Percentiles rank a stretch among this genome's conserved stretches.
These are phyloP conservation scores for Artemisia annua DNA, from an alignment of 129 eudicot species.

Conservation along the genomic window DNA sequence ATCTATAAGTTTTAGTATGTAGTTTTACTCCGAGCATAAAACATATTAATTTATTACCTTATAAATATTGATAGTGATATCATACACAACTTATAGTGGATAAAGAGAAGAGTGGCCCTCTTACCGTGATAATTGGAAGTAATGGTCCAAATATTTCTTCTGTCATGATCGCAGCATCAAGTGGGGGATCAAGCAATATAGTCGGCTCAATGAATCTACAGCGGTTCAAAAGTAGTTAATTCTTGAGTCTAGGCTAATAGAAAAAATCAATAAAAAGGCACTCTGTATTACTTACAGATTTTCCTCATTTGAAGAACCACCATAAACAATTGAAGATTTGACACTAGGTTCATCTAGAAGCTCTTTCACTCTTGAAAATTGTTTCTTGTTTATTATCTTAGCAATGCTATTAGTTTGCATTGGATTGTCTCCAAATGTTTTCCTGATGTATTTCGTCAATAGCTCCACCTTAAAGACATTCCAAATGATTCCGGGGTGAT, in stretches of 20 bases:
- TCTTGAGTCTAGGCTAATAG: neutral
- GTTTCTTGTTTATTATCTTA: constrained; percentile 61
- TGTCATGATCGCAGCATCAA: constrained; percentile 64
- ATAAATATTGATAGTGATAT: neutral
- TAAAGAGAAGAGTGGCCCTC: neutral
- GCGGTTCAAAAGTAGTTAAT: neutral
- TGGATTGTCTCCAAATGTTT: constrained; percentile 73
- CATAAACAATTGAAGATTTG: constrained; percentile 53
- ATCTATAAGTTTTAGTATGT: neutral
- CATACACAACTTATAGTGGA: too few species aligned
- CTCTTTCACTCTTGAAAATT: constrained; percentile 51
- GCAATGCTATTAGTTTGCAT: constrained; percentile 47
- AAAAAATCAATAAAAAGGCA: neutral
- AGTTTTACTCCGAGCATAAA: neutral
- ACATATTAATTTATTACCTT: neutral
- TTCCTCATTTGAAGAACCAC: constrained; percentile 69
- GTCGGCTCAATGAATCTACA: constrained; percentile 90
- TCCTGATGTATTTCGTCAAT: constrained; percentile 40
- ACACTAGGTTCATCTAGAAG: constrained; percentile 70
- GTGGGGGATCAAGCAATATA: constrained; percentile 84
- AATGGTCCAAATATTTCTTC: constrained; percentile 95
- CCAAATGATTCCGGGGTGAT: neutral
- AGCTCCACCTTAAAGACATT: constrained; percentile 46
- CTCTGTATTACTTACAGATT: constrained; percentile 49
- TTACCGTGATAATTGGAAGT: constrained; percentile 87